Evolutionary conservation across 805 yeast genomes (phyloP), one percentile per base, ranked within the genome.

Genomic region (Yamadazyma scolyti): DNA sequence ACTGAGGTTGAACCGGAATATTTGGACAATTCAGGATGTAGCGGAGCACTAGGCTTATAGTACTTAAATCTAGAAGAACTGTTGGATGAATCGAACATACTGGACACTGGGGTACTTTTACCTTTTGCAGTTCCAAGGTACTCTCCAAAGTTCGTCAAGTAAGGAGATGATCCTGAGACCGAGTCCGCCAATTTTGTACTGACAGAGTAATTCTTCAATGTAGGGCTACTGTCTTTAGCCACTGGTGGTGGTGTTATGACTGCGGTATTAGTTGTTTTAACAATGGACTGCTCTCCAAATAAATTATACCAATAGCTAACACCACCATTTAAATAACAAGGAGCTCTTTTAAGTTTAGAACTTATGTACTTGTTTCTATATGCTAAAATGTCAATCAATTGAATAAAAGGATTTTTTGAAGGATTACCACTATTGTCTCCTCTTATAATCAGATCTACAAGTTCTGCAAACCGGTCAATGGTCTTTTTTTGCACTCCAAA

Each of bases 321-420:
- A 0, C 72, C 72, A 0, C 71, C 72, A 6, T 56, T 45, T 24
- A 65, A 45, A 19, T 50, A 51, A 9, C 56, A 33, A 0, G 71
- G 72, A 24, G 53, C 42, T 20, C 48, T 35, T 29, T 53, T 56
- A 24, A 61, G 43, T 31, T 42, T 48, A 4, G 67, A 54, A 38
- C 64, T 56, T 24, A 62, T 40, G 40, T 58, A 58, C 31, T 54
- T 55, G 31, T 52, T 53, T 14, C 48, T 49, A 40, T 37, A 61
- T 29, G 52, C 50, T 9, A 64, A 30, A 6, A 65, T 22, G 3
- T 61, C 58, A 15, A 55, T 45, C 65, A 83, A 69, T 1, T 66
- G 56, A 2, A 44, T 42, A 35, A 77, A 70, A 0, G 93, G 94
- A 16, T 82, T 85, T 6, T 61, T 58, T 3, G 58, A 9, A 71